Evolutionary conservation across 1,284 basidiomycete genomes (phyloP).

Genomic region (Sporisorium iseilematis-ciliati): DNA sequence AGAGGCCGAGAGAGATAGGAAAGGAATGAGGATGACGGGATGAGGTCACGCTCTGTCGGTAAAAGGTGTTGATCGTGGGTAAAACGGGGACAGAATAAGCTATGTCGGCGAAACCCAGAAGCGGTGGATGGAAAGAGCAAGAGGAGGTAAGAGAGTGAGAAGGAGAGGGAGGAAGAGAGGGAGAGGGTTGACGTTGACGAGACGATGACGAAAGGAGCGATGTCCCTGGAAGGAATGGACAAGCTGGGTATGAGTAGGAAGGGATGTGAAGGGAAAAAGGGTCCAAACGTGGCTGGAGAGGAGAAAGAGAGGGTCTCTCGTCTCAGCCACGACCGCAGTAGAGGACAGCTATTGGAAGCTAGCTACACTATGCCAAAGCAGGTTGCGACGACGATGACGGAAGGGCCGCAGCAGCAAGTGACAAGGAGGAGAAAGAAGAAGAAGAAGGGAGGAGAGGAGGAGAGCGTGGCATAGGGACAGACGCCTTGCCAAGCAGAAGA

Average conservation of each 20-base stretch:
- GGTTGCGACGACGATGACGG: constrained; percentile 7
- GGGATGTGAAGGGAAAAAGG: constrained; percentile 17
- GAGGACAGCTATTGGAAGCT: background rate
- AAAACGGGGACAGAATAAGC: constrained; percentile 1
- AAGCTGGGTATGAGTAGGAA: constrained; percentile 2
- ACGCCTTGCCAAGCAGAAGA: constrained; percentile 1
- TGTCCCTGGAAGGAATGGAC: constrained; percentile 3
- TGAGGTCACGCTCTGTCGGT: constrained; percentile 13
- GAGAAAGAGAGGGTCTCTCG: constrained; percentile 8
- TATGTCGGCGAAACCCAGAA: constrained; percentile 5
- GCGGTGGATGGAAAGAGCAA: background rate
- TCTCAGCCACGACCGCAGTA: constrained; percentile 17
- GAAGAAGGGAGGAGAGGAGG: background rate
- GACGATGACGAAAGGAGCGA: constrained; percentile 39
- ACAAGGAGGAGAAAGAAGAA: constrained; percentile 1
- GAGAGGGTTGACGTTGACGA: constrained; percentile 2
- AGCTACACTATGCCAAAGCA: background rate
- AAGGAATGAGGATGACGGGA: background rate
- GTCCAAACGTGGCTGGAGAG: constrained; percentile 39
- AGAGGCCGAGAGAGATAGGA: constrained; percentile 1
- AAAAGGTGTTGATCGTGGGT: constrained; percentile 6
- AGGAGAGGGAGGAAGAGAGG: constrained; percentile 1
- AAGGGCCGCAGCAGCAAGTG: constrained; percentile 1
- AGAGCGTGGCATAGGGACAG: constrained; percentile 4
- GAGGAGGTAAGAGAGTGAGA: background rate